Base-by-base conservation (phyloP, 495 filamentous ascomycete genomes). In the Aspergillus biplanus region DNA sequence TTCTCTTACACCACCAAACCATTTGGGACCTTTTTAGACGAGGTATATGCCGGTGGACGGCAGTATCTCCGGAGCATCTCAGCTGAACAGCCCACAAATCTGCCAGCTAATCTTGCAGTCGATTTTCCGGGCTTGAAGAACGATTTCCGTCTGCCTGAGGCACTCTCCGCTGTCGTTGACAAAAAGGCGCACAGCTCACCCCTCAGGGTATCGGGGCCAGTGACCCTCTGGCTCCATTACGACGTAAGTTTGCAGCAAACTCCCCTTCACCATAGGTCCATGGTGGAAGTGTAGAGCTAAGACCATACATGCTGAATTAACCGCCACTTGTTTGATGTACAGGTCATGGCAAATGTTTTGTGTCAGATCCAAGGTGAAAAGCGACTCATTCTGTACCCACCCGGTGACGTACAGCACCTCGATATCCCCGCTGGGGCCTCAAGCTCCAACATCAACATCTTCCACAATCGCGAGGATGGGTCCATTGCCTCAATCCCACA, bases 161-260 rank as follows among this genome's bases (percentile, higher is more conserved):
- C 86, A 54, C 76, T 97, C 32, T 74, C 76, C 1, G 73, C 83
- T n/a, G 85, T 88, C 3, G 70, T 70, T 1, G 76, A 27, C 21
- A 27, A 85, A 27, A 86, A 87, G 64, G 77, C 83, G n/a, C 92
- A 96, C 69, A 95, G 90, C 69, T 92, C 91, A 0, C 88, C 92
- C 0, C 73, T 96, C 31, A 81, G 92, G 32, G 87, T 97, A 47
- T 93, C 91, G 13, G 91, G 92, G 1, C 87, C 85, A 0, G 92
- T 96, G 4, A 88, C 85, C 32, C 92, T 98, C 86, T 97, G 92
- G 93, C 80, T 96, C 32, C 92, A 97, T 73, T 97, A 93, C 78
- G 92, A 97, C 73, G 89, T 90, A 75, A 79, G 83, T 75, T 12
- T 27, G 21, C 21, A 27, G 21, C 21, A 27, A 27, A 27, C 31